Evolutionary conservation across 2,329 filamentous ascomycete species (phyloP).

Genomic region (Colletotrichum costaricense): DNA sequence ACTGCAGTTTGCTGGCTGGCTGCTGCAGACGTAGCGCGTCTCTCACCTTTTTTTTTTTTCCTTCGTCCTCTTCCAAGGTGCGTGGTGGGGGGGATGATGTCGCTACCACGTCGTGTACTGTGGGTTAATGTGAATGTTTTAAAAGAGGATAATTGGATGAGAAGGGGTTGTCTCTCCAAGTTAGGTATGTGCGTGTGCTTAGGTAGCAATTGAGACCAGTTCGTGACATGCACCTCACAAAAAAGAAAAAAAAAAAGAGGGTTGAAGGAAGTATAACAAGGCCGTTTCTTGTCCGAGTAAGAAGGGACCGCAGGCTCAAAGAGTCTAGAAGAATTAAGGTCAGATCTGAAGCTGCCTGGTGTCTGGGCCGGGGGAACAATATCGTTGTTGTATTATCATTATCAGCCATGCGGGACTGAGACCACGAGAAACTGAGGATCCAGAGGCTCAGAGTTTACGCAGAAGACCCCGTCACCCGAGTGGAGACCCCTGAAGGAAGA

Average conservation of each 20-base stretch:
- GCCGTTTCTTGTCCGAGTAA: neutral
- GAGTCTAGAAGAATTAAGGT: neutral
- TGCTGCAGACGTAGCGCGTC: conserved; percentile 8
- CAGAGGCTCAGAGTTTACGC: neutral
- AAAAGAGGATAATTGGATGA: neutral
- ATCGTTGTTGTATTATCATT: conserved; percentile 10
- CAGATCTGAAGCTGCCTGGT: neutral
- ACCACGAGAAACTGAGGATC: neutral
- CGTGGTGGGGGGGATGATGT: conserved; percentile 1
- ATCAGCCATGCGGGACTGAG: neutral
- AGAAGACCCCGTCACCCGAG: neutral
- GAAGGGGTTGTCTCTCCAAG: neutral
- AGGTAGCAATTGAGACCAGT: conserved; percentile 13
- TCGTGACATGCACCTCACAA: neutral
- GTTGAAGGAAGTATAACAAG: neutral
- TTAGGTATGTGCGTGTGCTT: neutral
- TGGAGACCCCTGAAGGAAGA: neutral
- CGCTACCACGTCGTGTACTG: neutral
- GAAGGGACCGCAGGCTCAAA: neutral
- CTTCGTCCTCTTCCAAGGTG: neutral
- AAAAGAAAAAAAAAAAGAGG: neutral
- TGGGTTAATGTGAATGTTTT: neutral
- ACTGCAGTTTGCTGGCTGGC: conserved; percentile 12
- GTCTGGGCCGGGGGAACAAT: neutral
- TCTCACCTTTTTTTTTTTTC: conserved; percentile 7